Percentiles rank a stretch among this genome's conserved stretches.
phyloP scores from a whole-genome alignment of 2,329 filamentous ascomycete species.

The Zymoseptoria ardabiliae region DNA sequence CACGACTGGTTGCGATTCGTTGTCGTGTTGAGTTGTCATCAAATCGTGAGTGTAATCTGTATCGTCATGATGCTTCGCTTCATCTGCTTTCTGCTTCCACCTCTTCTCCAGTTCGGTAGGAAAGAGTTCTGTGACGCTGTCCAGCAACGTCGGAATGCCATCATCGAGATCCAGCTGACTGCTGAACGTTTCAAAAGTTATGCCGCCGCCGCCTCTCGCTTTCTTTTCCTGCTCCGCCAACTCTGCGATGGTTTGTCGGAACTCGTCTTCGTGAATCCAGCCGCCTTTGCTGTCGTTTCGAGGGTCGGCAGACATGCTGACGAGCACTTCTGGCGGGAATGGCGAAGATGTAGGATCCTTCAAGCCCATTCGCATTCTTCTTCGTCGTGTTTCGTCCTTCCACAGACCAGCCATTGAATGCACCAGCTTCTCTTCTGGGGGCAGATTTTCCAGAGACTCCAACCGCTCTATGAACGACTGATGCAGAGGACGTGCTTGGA shows the following conservation, averaged over 20 bases:
- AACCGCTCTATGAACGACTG: conserved; percentile 76
- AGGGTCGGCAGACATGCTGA: conserved; percentile 81
- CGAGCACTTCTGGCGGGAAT: conserved; percentile 71
- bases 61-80: neutral
- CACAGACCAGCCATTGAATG: conserved; percentile 91
- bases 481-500: conserved; percentile 71
- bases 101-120: conserved; percentile 39
- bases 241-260: conserved; percentile 55
- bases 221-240: conserved; percentile 59
- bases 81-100: conserved; percentile 1
- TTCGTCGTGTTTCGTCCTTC: conserved; percentile 77
- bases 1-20: conserved; percentile 43
- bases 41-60: neutral
- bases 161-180: conserved; percentile 46
- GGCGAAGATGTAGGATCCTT: conserved; percentile 60
- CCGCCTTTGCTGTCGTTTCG: conserved; percentile 64
- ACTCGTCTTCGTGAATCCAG: conserved; percentile 92
- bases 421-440: conserved; percentile 70
- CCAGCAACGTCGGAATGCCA: conserved; percentile 64
- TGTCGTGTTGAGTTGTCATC: neutral
- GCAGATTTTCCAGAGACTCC: conserved; percentile 45
- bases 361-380: conserved; percentile 64
- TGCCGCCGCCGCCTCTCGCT: conserved; percentile 35
- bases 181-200: conserved; percentile 62
- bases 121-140: conserved; percentile 84